phyloP scores from a whole-genome alignment of 805 yeast genomes.

The Teunomyces pallodes region DNA sequence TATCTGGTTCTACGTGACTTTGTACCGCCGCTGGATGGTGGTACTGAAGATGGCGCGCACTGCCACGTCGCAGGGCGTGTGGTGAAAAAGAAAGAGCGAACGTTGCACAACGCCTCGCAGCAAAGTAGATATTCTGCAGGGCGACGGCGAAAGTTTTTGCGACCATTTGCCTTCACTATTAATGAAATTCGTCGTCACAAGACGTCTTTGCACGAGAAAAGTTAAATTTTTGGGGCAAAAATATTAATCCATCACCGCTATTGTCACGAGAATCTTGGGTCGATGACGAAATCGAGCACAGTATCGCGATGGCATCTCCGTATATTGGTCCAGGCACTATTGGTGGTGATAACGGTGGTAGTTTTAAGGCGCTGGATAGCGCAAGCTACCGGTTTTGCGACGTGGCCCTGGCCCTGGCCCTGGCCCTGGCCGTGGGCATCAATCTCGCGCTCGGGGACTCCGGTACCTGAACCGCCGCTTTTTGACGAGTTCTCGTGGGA shows the following conservation, averaged over 20 bases:
- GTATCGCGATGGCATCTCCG: neutral
- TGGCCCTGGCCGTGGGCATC: neutral
- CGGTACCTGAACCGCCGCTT: conserved; percentile 3
- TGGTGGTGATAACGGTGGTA: neutral
- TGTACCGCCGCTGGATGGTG: conserved; percentile 14
- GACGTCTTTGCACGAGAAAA: too few species aligned
- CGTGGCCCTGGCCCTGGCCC: neutral
- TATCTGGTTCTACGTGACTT: conserved; percentile 13
- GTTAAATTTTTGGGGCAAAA: neutral
- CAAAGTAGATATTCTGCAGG: neutral
- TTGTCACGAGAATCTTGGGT: too few species aligned
- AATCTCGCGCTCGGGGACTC: neutral
- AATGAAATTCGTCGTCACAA: neutral
- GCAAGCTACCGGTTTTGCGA: too few species aligned
- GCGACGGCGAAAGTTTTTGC: neutral
- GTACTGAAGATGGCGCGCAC: neutral
- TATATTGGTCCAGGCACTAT: neutral
- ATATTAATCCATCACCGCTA: neutral
- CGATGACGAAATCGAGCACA: too few species aligned
- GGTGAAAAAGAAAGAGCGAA: neutral
- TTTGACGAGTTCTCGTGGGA: conserved; percentile 23
- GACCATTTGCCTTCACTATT: neutral
- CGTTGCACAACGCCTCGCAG: too few species aligned
- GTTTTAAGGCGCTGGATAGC: neutral
- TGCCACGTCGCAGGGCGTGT: neutral